Percentiles rank a stretch among this genome's conserved stretches.
Conservation (phyloP, 176 grass and related monocot species). For the Bothriochloa decipiens region DNA sequence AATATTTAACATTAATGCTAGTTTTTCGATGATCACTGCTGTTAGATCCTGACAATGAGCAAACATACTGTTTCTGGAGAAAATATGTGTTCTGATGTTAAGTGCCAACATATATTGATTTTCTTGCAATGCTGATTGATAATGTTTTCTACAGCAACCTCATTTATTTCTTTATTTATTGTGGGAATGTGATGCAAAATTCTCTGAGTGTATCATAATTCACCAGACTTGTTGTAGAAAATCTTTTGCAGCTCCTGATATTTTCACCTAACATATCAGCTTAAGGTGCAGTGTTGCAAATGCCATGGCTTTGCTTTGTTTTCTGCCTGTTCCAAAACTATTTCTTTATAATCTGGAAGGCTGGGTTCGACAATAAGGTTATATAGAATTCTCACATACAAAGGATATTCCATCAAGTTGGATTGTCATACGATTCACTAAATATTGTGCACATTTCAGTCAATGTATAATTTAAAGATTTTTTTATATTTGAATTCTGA, state of each 20-base stretch:
- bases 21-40: neutral
- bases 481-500: neutral
- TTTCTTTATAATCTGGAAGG: neutral
- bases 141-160: neutral
- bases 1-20: conserved; percentile 21
- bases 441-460: neutral
- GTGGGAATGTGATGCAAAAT: neutral
- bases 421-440: neutral
- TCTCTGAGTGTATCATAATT: neutral
- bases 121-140: neutral
- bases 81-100: neutral
- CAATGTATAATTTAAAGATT: neutral
- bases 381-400: neutral
- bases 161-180: neutral
- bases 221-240: neutral
- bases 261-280: neutral
- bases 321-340: neutral
- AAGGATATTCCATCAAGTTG: neutral
- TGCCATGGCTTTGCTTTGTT: neutral
- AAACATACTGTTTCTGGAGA: neutral
- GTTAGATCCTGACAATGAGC: conserved; percentile 12
- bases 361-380: neutral
- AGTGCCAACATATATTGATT: neutral
- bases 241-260: neutral
- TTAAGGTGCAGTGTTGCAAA: neutral